These are phyloP conservation scores for Cyclotella atomus DNA, from an alignment of 108 stramenopile genomes.

Conservation along the genomic window DNA sequence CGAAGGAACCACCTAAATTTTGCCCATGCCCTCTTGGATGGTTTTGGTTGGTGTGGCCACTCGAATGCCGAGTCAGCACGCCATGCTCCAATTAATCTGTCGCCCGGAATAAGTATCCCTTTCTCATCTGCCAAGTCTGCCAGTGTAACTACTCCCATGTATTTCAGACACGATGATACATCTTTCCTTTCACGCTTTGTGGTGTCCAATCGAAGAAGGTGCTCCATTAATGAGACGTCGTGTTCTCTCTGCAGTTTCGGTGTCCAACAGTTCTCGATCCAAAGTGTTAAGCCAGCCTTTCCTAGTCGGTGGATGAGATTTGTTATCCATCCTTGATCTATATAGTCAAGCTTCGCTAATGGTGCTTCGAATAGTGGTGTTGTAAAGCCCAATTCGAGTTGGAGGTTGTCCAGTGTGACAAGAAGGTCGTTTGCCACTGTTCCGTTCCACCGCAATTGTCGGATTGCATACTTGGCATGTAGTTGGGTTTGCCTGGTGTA, in stretches of 20 bases:
- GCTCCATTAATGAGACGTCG: background rate
- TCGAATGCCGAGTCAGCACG: background rate
- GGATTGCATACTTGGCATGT: background rate
- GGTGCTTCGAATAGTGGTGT: background rate
- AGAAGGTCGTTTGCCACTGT: conserved; percentile 14
- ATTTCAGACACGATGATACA: background rate
- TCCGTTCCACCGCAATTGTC: conserved; percentile 4
- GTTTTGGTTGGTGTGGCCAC: background rate
- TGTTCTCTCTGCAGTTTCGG: background rate
- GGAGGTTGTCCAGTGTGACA: background rate
- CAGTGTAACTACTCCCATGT: background rate
- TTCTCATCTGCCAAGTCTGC: background rate
- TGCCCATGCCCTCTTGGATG: background rate
- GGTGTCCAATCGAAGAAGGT: background rate
- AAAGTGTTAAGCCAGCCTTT: background rate
- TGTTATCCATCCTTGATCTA: background rate
- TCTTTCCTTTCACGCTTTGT: background rate
- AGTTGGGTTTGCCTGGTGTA: background rate
- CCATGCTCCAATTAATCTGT: conserved; percentile 1
- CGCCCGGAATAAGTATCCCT: background rate
- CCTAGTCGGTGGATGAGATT: background rate
- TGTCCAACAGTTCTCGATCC: background rate
- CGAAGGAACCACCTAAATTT: background rate
- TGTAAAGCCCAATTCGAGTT: background rate
- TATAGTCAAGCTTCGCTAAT: background rate